Evolutionary conservation across 352 stramenopile genomes (phyloP), one percentile per base, ranked within the genome.

Genomic region (Phytophthora brassicae): DNA sequence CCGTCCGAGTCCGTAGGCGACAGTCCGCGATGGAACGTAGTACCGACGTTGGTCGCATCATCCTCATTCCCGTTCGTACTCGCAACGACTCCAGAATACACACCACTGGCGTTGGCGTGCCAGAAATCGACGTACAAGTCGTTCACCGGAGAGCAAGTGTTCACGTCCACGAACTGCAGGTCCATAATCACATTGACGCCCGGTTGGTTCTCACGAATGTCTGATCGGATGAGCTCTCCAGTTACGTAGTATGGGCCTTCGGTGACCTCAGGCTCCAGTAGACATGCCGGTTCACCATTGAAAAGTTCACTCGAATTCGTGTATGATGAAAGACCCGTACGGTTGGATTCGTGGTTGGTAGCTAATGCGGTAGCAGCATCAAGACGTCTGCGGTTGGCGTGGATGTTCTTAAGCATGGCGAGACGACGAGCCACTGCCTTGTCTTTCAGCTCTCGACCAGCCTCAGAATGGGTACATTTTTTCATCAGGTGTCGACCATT

Each of bases 161-260:
- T 64, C 3, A 64, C 57, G 38, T 72, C 57, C 16, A 72, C 59
- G 47, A 72, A 56, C 48, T 72, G 57, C 22, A 68, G 9, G 19
- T 66, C 64, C 28, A 63, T 17, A 54, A 64, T 63, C 19, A 66
- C 20, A n/a, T 65, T 49, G 43, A 70, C 58, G 5, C 63, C 63
- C 6, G 43, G 41, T 58, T 70, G 56, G 31, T 66, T 26, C 51
- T 66, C 56, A 24, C 56, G 63, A 23, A 70, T 42, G 16, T 66
- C 49, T 11, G 56, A 63, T 19, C 63, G 63, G 36, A 70, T 62
- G 50, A 66, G 48, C 31, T 66, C 56, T 20, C 63, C 63, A 19
- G 51, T 6, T 16, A 70, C 53, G 22, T 70, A 70, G 56, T 70
- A 70, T 22, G 56, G 50, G 4, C 63, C 63, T 23, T 70, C 54